Evolutionary conservation across 768 basidiomycete genomes (phyloP).

Genomic region (Psilocybe subaeruginosa): DNA sequence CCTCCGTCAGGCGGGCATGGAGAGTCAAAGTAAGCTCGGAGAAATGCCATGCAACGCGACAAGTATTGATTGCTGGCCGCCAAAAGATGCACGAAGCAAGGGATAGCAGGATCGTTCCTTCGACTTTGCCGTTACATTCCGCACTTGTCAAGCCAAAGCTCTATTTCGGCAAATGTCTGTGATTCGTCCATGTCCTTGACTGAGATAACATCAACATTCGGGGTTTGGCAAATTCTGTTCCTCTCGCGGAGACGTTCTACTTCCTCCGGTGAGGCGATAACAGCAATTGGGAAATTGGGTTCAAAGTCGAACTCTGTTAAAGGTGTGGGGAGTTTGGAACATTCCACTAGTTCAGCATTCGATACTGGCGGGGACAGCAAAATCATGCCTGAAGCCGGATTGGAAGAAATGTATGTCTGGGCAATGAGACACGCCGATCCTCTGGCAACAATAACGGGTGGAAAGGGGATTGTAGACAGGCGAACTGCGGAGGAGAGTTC

Average conservation of each 20-base stretch:
- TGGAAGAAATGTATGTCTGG: conserved; percentile 69
- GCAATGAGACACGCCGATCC: conserved; percentile 55
- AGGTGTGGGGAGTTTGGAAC: conserved; percentile 33
- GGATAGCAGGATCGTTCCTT: background rate
- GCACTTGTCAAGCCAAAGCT: conserved; percentile 58
- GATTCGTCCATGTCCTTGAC: conserved; percentile 38
- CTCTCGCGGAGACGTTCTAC: conserved; percentile 34
- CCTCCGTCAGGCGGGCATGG: too few species aligned
- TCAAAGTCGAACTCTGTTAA: conserved; percentile 62
- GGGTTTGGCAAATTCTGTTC: conserved; percentile 42
- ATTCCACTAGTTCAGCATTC: conserved; percentile 34
- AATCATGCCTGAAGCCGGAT: conserved; percentile 64
- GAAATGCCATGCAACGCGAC: too few species aligned
- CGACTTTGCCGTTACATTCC: conserved; percentile 40
- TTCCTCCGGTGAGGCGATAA: conserved; percentile 42
- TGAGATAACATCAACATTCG: conserved; percentile 39
- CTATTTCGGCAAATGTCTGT: conserved; percentile 43
- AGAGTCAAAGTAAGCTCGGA: too few species aligned
- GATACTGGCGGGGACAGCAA: conserved; percentile 59
- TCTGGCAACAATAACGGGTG: conserved; percentile 59
- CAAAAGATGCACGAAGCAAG: background rate
- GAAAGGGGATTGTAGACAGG: conserved; percentile 49
- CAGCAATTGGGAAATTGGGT: conserved; percentile 60
- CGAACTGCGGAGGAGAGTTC: conserved; percentile 47
- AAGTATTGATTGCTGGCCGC: too few species aligned